Percentiles rank a stretch among this genome's conserved stretches.
phyloP scores from a whole-genome alignment of 352 stramenopile species.

The Phytophthora boehmeriae region DNA sequence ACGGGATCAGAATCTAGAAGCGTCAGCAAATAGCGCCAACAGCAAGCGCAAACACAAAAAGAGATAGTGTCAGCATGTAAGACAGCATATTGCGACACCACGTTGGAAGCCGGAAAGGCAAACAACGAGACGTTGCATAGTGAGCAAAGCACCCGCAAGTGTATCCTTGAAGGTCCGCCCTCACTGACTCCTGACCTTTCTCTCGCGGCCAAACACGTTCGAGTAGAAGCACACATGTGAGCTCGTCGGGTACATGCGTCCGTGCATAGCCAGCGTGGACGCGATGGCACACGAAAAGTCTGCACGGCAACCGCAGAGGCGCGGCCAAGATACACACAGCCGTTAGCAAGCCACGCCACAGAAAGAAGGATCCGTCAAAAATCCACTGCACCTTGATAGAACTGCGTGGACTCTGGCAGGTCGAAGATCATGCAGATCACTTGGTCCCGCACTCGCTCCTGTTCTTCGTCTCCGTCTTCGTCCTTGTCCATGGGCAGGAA shows the following conservation, averaged over 20 bases:
- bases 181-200: slow-evolving; percentile 58
- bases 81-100: slow-evolving; percentile 27
- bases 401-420: slow-evolving; percentile 67
- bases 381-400: slow-evolving; percentile 68
- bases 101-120: slow-evolving; percentile 21
- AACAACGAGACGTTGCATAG: slow-evolving; percentile 23
- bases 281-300: slow-evolving; percentile 87
- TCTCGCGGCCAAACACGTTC: slow-evolving; percentile 86
- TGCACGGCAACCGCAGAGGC: slow-evolving; percentile 17
- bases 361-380: slow-evolving; percentile 4
- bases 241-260: slow-evolving; percentile 87
- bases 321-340: slow-evolving; percentile 18
- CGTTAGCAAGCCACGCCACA: slow-evolving; percentile 16
- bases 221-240: slow-evolving; percentile 89
- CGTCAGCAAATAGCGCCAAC: slow-evolving; percentile 16
- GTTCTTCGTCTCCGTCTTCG: slow-evolving; percentile 36
- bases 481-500: slow-evolving; percentile 50
- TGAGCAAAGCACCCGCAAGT: slow-evolving; percentile 23
- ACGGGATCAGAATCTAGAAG: slow-evolving; percentile 80
- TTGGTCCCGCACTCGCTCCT: slow-evolving; percentile 72
- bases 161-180: slow-evolving; percentile 36
- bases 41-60: slow-evolving; percentile 11
- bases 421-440: slow-evolving; percentile 91
- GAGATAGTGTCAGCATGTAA: slow-evolving; percentile 15
- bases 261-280: slow-evolving; percentile 83